Percentiles rank a stretch among this genome's conserved stretches.
Conservation (phyloP, 768 basidiomycete genomes). For the Neoboletus brunneissimus region DNA sequence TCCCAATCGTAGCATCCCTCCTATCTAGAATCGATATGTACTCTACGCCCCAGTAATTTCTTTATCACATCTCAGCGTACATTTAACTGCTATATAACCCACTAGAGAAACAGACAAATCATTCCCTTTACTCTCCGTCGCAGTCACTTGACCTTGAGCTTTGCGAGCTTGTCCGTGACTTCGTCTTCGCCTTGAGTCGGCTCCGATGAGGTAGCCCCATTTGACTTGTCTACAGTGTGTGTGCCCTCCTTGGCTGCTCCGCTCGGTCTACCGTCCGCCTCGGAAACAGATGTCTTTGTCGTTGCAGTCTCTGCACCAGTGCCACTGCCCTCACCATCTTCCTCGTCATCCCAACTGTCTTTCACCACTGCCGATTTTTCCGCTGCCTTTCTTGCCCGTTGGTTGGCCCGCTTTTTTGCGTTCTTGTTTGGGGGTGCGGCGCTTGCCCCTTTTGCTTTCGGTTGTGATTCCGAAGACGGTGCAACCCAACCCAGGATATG, state of each 20-base stretch:
- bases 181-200: conserved; percentile 20
- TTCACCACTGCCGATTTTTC: conserved; percentile 57
- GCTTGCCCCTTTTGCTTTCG: conserved; percentile 29
- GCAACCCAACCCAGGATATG: conserved; percentile 81
- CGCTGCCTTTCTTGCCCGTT: conserved; percentile 62
- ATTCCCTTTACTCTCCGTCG: neutral
- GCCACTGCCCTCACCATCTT: conserved; percentile 40
- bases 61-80: neutral
- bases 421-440: conserved; percentile 63
- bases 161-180: conserved; percentile 52
- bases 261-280: conserved; percentile 8
- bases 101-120: neutral
- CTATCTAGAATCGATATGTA: conserved; percentile 2
- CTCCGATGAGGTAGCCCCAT: conserved; percentile 20
- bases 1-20: conserved; percentile 15
- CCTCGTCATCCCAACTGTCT: conserved; percentile 79
- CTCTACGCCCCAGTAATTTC: conserved; percentile 16
- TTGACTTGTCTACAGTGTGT: conserved; percentile 26
- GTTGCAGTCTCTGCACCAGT: neutral
- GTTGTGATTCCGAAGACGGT: conserved; percentile 44
- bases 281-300: conserved; percentile 24
- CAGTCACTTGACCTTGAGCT: conserved; percentile 52
- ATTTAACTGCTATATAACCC: neutral
- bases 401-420: conserved; percentile 78
- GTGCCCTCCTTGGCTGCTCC: conserved; percentile 8